Evolutionary conservation across 2,329 filamentous ascomycete genomes (phyloP).

Genomic region (Aureobasidium sp.): DNA sequence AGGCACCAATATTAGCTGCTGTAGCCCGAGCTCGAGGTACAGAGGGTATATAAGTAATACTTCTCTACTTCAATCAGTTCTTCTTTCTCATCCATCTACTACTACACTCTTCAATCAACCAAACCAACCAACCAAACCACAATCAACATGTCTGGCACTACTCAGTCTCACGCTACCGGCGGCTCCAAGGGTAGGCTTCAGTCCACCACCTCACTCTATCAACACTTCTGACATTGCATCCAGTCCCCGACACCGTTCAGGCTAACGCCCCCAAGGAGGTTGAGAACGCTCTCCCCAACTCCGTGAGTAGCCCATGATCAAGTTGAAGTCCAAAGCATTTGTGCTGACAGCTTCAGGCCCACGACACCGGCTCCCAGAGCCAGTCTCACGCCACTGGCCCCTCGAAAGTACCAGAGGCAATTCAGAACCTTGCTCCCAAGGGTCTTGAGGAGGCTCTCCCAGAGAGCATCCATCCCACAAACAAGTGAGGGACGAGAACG

Average conservation of each 20-base stretch:
- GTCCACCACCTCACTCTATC: not conserved
- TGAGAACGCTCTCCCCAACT: not conserved
- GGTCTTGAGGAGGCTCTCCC: not conserved
- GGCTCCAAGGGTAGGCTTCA: slow-evolving; percentile 5
- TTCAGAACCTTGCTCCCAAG: not conserved
- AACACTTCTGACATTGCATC: not conserved
- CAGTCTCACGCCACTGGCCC: slow-evolving; percentile 5
- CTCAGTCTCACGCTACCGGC: slow-evolving; percentile 9
- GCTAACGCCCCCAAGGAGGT: slow-evolving; percentile 2
- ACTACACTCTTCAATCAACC: not conserved
- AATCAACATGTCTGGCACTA: slow-evolving; percentile 9
- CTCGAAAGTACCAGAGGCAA: not conserved
- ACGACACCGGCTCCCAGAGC: not conserved
- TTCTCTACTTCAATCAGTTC: not conserved
- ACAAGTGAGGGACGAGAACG: no score
- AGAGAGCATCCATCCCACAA: not conserved
- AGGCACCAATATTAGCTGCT: not conserved
- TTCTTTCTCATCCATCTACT: not conserved
- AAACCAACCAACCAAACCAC: not conserved
- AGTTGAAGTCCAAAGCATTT: no score
- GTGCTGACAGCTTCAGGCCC: no score
- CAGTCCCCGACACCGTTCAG: slow-evolving; percentile 3
- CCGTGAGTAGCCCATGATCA: no score
- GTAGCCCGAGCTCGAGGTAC: not conserved
- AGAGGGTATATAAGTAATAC: not conserved